phyloP scores from a whole-genome alignment of 2,329 filamentous ascomycete genomes.

The Cadophora gregata region DNA sequence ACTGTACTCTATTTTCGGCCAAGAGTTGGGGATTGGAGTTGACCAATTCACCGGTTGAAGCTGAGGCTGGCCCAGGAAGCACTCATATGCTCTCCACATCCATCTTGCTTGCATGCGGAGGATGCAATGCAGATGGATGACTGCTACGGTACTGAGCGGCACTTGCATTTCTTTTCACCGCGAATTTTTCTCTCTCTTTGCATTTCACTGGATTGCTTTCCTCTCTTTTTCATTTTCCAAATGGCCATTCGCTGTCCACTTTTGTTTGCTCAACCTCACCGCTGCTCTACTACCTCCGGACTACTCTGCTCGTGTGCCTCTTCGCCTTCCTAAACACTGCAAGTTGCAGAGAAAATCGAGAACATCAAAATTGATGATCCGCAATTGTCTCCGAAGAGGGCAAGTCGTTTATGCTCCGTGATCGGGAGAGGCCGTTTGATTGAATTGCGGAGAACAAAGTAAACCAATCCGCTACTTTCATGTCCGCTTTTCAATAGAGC shows the following conservation, averaged over 20 bases:
- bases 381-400: constrained; percentile 3
- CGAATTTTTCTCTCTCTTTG: neutral
- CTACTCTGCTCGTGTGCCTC: neutral
- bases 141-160: neutral
- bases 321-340: constrained; percentile 13
- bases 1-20: constrained; percentile 13
- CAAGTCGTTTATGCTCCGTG: constrained; percentile 12
- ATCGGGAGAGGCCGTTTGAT: neutral
- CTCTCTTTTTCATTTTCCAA: neutral
- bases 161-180: constrained; percentile 2
- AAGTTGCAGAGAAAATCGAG: constrained; percentile 18
- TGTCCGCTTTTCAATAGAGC: neutral
- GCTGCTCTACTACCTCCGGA: constrained; percentile 5
- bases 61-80: neutral
- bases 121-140: neutral
- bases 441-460: constrained; percentile 2
- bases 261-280: constrained; percentile 10
- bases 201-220: constrained; percentile 1
- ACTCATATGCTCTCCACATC: neutral
- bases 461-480: neutral
- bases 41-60: neutral
- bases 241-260: neutral
- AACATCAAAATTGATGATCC: neutral
- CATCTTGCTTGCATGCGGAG: neutral
- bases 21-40: neutral